These are phyloP conservation scores for Zymoseptoria pseudotritici DNA, from an alignment of 2,329 filamentous ascomycete genomes.

Conservation along the genomic window DNA sequence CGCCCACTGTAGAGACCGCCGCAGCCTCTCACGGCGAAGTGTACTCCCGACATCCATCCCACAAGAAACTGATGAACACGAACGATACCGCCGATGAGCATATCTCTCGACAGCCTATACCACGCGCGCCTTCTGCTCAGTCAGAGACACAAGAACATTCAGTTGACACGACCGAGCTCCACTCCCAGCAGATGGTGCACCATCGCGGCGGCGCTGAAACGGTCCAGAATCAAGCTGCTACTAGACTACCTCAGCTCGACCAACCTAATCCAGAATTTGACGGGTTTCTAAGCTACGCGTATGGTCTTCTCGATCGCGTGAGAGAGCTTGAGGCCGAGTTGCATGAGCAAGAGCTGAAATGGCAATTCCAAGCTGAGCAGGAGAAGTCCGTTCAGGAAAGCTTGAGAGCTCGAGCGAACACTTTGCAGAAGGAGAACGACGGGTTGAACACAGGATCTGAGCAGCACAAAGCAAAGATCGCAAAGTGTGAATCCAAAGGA, in stretches of 20 bases:
- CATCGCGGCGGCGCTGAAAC: neutral
- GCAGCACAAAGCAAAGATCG: conserved; percentile 11
- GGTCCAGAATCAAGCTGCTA: neutral
- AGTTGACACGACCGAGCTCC: neutral
- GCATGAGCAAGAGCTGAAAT: neutral
- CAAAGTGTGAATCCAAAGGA: conserved; percentile 8
- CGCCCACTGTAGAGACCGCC: neutral
- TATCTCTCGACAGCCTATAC: neutral
- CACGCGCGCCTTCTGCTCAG: neutral
- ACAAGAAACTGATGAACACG: neutral
- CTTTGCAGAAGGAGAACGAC: conserved; percentile 10
- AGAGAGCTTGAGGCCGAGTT: neutral
- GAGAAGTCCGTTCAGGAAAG: neutral
- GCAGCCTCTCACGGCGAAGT: neutral
- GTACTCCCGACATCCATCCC: neutral
- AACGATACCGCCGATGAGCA: neutral
- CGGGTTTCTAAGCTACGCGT: neutral
- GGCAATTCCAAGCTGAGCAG: neutral
- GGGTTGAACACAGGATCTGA: conserved; percentile 3
- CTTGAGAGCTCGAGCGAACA: neutral
- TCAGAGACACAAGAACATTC: neutral
- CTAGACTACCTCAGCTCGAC: neutral
- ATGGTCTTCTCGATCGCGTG: neutral
- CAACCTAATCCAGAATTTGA: neutral
- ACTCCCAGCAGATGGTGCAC: conserved; percentile 1